phyloP scores from a whole-genome alignment of 2,329 filamentous ascomycete species.

The Stachybotrys elegans region DNA sequence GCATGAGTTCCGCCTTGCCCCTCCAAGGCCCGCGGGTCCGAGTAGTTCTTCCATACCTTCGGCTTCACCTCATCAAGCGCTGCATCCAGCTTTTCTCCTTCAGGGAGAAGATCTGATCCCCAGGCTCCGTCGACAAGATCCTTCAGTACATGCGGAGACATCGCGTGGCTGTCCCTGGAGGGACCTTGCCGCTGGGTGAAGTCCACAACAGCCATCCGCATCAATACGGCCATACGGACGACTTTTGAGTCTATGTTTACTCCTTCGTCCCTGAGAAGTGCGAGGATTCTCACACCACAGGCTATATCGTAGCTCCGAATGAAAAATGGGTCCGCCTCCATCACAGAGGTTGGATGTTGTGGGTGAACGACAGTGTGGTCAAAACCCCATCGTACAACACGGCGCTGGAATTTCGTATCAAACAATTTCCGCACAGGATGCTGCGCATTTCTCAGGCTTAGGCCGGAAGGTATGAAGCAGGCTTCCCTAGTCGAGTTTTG shows the following conservation, averaged over 20 bases:
- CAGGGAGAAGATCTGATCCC: constrained; percentile 25
- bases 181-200: constrained; percentile 21
- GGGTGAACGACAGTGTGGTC: constrained; percentile 24
- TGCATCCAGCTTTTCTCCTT: constrained; percentile 12
- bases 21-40: too few relatives aligned
- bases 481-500: too few relatives aligned
- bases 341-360: constrained; percentile 10
- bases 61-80: constrained; percentile 23
- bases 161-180: constrained; percentile 24
- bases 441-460: constrained; percentile 31
- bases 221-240: constrained; percentile 20
- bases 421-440: constrained; percentile 47
- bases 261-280: constrained; percentile 27
- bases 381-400: constrained; percentile 42
- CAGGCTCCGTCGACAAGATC: constrained; percentile 26
- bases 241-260: constrained; percentile 27
- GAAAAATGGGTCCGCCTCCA: constrained; percentile 6
- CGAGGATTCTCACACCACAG: constrained; percentile 30
- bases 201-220: constrained; percentile 23
- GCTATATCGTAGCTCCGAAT: constrained; percentile 26
- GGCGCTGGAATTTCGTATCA: constrained; percentile 28
- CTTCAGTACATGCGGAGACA: constrained; percentile 24
- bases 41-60: constrained; percentile 24
- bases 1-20: too few relatives aligned
- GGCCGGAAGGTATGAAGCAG: constrained; percentile 32